phyloP scores from a whole-genome alignment of 176 grass and related monocot species.

The Phoenix dactylifera region DNA sequence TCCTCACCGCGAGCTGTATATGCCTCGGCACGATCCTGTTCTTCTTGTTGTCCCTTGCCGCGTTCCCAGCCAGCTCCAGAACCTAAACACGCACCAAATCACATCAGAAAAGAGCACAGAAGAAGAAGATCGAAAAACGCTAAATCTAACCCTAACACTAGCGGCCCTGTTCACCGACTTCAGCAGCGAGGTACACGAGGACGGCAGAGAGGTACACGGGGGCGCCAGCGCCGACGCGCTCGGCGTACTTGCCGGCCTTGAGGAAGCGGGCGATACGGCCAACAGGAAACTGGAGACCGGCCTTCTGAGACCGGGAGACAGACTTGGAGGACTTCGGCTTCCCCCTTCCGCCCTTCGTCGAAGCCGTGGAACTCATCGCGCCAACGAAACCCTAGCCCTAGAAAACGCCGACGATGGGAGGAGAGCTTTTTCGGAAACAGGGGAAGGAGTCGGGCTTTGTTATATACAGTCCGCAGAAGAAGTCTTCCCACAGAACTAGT shows the following conservation, averaged over 20 bases:
- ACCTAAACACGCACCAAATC: background rate
- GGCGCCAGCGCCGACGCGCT: slow-evolving; percentile 28
- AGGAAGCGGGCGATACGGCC: slow-evolving; percentile 40
- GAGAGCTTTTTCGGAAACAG: too few relatives aligned
- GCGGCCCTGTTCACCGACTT: slow-evolving; percentile 2
- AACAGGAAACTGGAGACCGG: slow-evolving; percentile 45
- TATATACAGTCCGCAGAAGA: too few relatives aligned
- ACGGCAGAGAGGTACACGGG: slow-evolving; percentile 30
- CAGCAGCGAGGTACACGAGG: slow-evolving; percentile 36
- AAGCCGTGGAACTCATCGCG: background rate
- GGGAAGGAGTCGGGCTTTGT: too few relatives aligned
- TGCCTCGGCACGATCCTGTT: slow-evolving; percentile 7
- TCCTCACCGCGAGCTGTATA: background rate
- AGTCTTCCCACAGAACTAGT: too few relatives aligned
- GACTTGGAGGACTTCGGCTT: background rate
- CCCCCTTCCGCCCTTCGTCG: slow-evolving; percentile 1
- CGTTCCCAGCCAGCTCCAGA: background rate
- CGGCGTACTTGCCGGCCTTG: slow-evolving; percentile 36
- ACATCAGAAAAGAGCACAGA: too few relatives aligned
- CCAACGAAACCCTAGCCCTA: too few relatives aligned
- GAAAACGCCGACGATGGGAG: too few relatives aligned
- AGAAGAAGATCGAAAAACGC: too few relatives aligned
- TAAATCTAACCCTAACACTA: too few relatives aligned
- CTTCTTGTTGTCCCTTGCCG: slow-evolving; percentile 2
- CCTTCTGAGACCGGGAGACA: slow-evolving; percentile 14